These are phyloP conservation scores for Lagenaria siceraria DNA, from an alignment of 306 rosid species.

Conservation along the genomic window DNA sequence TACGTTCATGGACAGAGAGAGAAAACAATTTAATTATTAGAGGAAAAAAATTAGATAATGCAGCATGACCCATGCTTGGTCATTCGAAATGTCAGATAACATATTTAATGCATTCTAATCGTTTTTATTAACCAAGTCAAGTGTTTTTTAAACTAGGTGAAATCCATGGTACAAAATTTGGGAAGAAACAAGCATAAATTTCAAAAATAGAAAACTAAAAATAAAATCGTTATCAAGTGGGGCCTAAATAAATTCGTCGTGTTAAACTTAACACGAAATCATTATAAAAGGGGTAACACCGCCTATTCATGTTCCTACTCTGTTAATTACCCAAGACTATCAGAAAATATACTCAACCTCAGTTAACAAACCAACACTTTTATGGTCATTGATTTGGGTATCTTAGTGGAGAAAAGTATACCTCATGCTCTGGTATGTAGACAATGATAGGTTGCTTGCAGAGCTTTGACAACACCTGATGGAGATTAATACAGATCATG, in stretches of 20 bases:
- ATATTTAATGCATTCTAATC: too few relatives aligned
- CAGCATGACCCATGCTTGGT: too few relatives aligned
- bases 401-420: slow-evolving; percentile 11
- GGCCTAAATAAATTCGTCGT: background rate
- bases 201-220: background rate
- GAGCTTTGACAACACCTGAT: slow-evolving; percentile 78
- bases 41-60: too few relatives aligned
- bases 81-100: too few relatives aligned
- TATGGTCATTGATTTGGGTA: background rate
- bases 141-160: too few relatives aligned
- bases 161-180: too few relatives aligned
- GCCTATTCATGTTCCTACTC: background rate
- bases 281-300: background rate
- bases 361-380: background rate
- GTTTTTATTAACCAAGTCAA: too few relatives aligned
- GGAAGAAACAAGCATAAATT: too few relatives aligned
- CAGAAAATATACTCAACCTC: background rate
- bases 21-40: too few relatives aligned
- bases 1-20: too few relatives aligned
- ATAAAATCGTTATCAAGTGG: background rate
- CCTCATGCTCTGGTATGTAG: slow-evolving; percentile 95
- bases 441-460: slow-evolving; percentile 74
- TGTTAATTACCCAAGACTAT: background rate
- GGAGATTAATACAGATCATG: slow-evolving; percentile 13
- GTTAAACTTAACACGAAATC: background rate